Conservation (phyloP, 2,329 filamentous ascomycete genomes). For the Arthrobotrys sphaeroides region DNA sequence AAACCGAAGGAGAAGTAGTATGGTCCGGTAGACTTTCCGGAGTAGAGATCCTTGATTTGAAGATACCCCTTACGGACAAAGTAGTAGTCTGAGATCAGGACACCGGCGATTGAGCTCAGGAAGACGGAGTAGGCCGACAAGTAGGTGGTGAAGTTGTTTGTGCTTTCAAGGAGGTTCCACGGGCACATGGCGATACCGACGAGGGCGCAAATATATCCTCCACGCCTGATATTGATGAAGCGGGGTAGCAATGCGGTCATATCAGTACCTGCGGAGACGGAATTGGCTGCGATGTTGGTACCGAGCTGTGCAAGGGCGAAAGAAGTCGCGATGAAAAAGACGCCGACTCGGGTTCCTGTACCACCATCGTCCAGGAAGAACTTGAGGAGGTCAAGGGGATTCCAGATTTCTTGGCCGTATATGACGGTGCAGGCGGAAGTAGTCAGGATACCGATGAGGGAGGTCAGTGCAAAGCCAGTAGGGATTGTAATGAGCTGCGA, state of each 20-base stretch:
- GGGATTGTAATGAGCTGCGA: conserved; percentile 81
- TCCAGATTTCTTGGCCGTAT: conserved; percentile 75
- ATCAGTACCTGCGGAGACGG: conserved; percentile 82
- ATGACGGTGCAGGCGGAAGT: conserved; percentile 77
- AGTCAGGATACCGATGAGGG: conserved; percentile 83
- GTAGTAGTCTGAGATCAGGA: conserved; percentile 90
- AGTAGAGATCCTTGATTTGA: conserved; percentile 80
- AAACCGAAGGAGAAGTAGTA: conserved; percentile 81
- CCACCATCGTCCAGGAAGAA: conserved; percentile 75
- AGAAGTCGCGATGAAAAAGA: conserved; percentile 76
- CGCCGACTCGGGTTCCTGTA: conserved; percentile 73
- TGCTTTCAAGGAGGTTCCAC: conserved; percentile 77
- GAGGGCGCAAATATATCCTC: conserved; percentile 82
- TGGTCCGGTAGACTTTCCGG: conserved; percentile 71
- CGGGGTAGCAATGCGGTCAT: conserved; percentile 82
- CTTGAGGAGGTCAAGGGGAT: conserved; percentile 74
- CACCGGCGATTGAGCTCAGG: conserved; percentile 90
- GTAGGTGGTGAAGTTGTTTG: conserved; percentile 89
- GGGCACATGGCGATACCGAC: conserved; percentile 88
- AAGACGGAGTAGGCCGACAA: conserved; percentile 93
- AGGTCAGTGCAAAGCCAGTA: conserved; percentile 77
- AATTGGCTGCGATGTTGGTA: conserved; percentile 88
- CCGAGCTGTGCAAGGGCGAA: conserved; percentile 83
- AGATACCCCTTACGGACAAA: conserved; percentile 82
- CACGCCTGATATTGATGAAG: conserved; percentile 84